Base-by-base conservation (phyloP, 371 early-diverging fungal genomes). In the Mortierella sp. region DNA sequence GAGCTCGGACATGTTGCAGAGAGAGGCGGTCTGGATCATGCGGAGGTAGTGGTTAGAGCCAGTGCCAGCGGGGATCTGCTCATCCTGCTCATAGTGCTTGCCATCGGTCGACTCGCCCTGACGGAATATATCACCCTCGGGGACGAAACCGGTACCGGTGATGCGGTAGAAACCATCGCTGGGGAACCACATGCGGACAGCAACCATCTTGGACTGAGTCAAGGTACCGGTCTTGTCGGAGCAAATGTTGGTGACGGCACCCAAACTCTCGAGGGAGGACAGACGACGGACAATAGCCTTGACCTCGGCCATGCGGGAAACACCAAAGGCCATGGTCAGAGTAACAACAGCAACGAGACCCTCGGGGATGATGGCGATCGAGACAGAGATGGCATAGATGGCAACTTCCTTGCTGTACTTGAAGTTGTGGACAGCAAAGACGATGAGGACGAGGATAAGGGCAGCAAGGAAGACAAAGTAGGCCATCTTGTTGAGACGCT, bases 341-440 rank as follows among this genome's bases (percentile, higher is more conserved):
- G 96, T 95, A 43, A 95, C 90, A 24, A 97, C 97, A 48, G 97
- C 97, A 11, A 98, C 94, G 6, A 98, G 92, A 75, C 99, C 99
- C 89, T 98, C 98, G 44, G 99, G 99, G 78, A 99, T 97, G 21
- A 97, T 96, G 41, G 97, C 94, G 75, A 99, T 97, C 29, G 96
- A 97, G 38, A 98, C 90, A 58, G 96, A 93, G 48, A 96, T 93
- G 12, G 95, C 95, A 81, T 96, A 95, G 18, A 96, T 83, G 2
- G 93, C 90, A n/a, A 93, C 92, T 32, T 94, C 92, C 74, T 79
- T 87, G 76, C 41, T 83, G 77, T 91, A 75, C 48, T 88, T 79
- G 81, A 92, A 92, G 56, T 93, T 90, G 74, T 91, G 92, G 55
- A 92, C 93, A 70, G 90, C 88, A 88, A 95, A 95, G 60, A 93